A percentile compares a stretch with the other conserved stretches of the same genome.
phyloP scores from a whole-genome alignment of 768 basidiomycete genomes.

The Lyophyllum semitale region DNA sequence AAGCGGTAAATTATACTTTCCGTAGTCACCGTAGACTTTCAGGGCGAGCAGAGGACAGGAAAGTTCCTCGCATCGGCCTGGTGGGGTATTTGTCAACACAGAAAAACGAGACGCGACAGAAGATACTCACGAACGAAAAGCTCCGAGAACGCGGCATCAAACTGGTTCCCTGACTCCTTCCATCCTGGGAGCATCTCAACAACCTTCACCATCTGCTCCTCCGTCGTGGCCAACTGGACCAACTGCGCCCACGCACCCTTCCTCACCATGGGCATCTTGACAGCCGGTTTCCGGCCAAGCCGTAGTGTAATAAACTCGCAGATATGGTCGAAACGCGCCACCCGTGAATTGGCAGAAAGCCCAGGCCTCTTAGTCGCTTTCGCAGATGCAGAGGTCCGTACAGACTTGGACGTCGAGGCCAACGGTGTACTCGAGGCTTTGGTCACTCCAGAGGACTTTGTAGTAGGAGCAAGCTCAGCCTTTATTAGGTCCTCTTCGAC shows the following conservation, averaged over 20 bases:
- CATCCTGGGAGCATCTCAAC: constrained; percentile 50
- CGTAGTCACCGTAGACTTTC: constrained; percentile 59
- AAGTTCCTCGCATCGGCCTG: constrained; percentile 67
- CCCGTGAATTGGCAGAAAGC: not conserved
- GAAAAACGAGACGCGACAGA: not conserved
- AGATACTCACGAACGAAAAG: constrained; percentile 54
- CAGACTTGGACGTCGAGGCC: not conserved
- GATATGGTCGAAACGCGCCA: not conserved
- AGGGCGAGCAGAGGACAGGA: constrained; percentile 57
- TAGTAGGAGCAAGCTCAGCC: not conserved
- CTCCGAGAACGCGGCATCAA: constrained; percentile 42
- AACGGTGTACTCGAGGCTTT: not conserved
- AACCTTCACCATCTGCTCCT: constrained; percentile 50
- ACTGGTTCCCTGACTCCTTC: constrained; percentile 43
- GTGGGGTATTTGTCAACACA: not conserved
- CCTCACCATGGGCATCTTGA: constrained; percentile 37
- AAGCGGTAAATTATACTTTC: constrained; percentile 60
- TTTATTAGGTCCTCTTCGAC: constrained; percentile 6
- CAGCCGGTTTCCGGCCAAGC: constrained; percentile 38
- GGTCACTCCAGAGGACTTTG: not conserved
- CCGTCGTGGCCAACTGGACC: constrained; percentile 48
- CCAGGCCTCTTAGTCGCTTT: not conserved
- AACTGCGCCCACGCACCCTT: constrained; percentile 52
- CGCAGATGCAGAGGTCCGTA: not conserved
- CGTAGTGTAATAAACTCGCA: constrained; percentile 18